Evolutionary conservation across 345 rosid species (phyloP).

Genomic region (Eucalyptus marginata): DNA sequence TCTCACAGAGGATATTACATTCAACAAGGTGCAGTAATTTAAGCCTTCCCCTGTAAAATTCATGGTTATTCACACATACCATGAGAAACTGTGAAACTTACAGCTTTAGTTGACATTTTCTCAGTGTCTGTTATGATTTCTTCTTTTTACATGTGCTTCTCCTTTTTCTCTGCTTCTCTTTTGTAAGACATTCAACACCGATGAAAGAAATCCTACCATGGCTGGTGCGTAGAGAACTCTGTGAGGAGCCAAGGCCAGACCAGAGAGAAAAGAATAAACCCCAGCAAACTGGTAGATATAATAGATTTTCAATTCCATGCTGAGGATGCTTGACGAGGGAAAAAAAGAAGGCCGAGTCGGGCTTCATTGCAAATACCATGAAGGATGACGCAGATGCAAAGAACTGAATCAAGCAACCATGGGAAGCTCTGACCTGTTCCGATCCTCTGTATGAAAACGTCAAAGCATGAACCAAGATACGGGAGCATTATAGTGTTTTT

Average conservation of each 20-base stretch:
- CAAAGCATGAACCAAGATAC: not conserved
- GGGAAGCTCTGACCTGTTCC: constrained; percentile 65
- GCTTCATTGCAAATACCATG: constrained; percentile 48
- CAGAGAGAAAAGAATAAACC: constrained; percentile 50
- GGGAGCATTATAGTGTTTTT: not conserved
- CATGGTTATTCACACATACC: not conserved
- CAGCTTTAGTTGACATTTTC: not conserved
- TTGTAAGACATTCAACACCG: constrained; percentile 29
- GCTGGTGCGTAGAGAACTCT: constrained; percentile 62
- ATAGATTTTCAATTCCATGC: constrained; percentile 34
- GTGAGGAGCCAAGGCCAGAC: constrained; percentile 63
- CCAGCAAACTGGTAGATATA: constrained; percentile 48
- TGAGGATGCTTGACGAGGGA: constrained; percentile 24
- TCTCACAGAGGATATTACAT: not conserved
- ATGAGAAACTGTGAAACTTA: not conserved
- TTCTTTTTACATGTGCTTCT: constrained; percentile 35
- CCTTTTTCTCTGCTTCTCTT: constrained; percentile 27
- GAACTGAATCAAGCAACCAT: constrained; percentile 43
- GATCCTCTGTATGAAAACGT: constrained; percentile 44
- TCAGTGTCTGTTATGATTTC: constrained; percentile 66
- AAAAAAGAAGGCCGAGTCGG: constrained; percentile 29
- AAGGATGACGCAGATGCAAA: constrained; percentile 53
- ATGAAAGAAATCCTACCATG: constrained; percentile 44
- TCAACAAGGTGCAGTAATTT: not conserved
- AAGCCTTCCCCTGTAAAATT: not conserved